Base-by-base conservation (phyloP, 2,329 filamentous ascomycete genomes). In the Alternaria longipes region DNA sequence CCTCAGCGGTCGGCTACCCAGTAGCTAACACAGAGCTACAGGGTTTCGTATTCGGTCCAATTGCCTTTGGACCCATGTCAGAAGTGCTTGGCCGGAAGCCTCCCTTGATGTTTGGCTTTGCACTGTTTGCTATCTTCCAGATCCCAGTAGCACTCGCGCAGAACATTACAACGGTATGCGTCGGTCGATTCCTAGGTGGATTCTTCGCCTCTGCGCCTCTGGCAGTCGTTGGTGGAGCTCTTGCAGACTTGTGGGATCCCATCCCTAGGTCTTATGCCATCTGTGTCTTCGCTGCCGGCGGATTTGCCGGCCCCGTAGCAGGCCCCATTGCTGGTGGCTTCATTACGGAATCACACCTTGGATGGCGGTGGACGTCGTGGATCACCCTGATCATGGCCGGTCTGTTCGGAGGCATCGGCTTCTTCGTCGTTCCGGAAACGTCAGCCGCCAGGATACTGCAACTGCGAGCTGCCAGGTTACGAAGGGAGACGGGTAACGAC, bases 181-280 rank as follows among this genome's bases (percentile, higher is more conserved):
- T 86, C 12, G 83, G 82, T 22, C 81, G 84, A 14, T 86, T 86
- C 69, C 83, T 85, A 32, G 79, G 78, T 12, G 84, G 84, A 2
- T 81, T 85, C 67, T 86, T 80, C 62, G 83, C 82, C 8, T 81
- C 84, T 8, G 74, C 76, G 40, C 76, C 77, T 7, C 67, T 77
- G 2, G 78, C 77, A 0, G 69, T 79, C 20, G 71, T 76, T 3
- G 74, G 75, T 2, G 77, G 76, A 30, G 74, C 74, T 7, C 70
- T 78, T 2, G 74, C 76, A 8, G 77, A 78, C 54, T 62, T 78
- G 2, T 78, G 76, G 76, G 71, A 76, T 32, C 74, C 77, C 0
- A 75, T 78, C 20, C 71, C 76, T 3, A 63, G 75, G 44, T 73
- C 75, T 3, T 77, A 78, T 40, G 76, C 77, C 2, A 78, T 79